Evolutionary conservation across 2,329 filamentous ascomycete species (phyloP), one percentile per base, ranked within the genome.

Genomic region (Colletotrichum neosansevieriae): DNA sequence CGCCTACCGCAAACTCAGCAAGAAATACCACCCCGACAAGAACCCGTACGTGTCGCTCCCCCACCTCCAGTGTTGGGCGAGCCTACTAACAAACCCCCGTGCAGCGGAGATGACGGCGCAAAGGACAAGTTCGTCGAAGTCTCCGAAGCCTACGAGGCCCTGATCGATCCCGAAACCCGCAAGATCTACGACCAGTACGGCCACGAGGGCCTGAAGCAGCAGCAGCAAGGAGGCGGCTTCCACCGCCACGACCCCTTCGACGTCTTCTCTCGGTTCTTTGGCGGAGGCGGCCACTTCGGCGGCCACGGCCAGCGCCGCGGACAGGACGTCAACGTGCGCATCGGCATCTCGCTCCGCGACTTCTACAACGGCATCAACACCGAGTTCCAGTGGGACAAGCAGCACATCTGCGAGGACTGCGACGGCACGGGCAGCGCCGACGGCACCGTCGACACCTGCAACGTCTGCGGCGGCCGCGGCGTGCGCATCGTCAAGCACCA

Each of bases 1-100:
- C 51, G 94, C 96, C 21, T 99, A 99, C 81, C 89, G 94, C 69
- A 91, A 89, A 69, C 85, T 99, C 11, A 97, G 93, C 83, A 98
- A 98, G 81, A 97, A 97, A 79, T 98, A 88, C 79, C 96, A 99
- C 77, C 96, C 96, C 3, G 96, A 99, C 81, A 99, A 99, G 87
- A 98, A 98, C 75, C 94, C 95, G 91, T 96, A 87, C 75, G 92
- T 5, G 83, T 50, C 58, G 63, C 51, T 54, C 57, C 12, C 32
- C 44, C 29, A 19, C 29, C 19, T 40, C 45, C 61, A 17, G 65
- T 1, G 0, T 13, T 36, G 40, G 0, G 67, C 63, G 32, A 12
- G 38, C 47, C 9, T 4, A 12, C 47, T 21, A 15, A 64, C 32
- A 6, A 17, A 21, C 4, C 15, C 15, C 47, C 6, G 6, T 3